Conservation (phyloP, 78 protist species). For the Pelomyxa schiedti region DNA sequence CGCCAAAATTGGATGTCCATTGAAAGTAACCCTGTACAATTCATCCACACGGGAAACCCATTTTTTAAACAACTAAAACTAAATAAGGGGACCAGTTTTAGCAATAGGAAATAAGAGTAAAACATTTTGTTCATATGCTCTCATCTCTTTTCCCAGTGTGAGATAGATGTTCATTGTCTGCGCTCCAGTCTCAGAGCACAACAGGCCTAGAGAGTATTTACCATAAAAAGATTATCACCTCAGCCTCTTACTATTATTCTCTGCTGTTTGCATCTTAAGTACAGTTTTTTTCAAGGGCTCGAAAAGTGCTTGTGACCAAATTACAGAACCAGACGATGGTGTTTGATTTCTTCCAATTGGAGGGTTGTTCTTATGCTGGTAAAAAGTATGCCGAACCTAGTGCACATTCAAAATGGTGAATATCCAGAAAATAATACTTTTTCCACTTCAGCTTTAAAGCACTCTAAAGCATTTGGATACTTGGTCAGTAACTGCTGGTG, state of each 20-base stretch:
- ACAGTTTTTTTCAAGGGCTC: slow-evolving; percentile 54
- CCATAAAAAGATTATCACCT: too few species aligned
- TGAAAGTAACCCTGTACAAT: too few species aligned
- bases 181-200: slow-evolving; percentile 13
- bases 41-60: too few species aligned
- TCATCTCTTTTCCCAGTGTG: slow-evolving; percentile 31
- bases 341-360: slow-evolving; percentile 71
- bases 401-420: neutral
- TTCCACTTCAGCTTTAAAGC: slow-evolving; percentile 35
- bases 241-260: too few species aligned
- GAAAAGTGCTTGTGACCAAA: slow-evolving; percentile 61
- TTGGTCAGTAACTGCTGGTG: slow-evolving; percentile 55
- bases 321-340: slow-evolving; percentile 74
- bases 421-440: neutral
- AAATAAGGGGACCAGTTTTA: too few species aligned
- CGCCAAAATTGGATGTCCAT: too few species aligned
- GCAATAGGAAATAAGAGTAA: too few species aligned
- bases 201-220: too few species aligned
- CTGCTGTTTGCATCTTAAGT: slow-evolving; percentile 32
- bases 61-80: too few species aligned
- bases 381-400: slow-evolving; percentile 43
- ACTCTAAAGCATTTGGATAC: slow-evolving; percentile 46
- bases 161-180: slow-evolving; percentile 12
- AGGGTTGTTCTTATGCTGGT: slow-evolving; percentile 26
- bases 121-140: too few species aligned